Base-by-base conservation (phyloP, 345 rosid species). In the Salix caprea region DNA sequence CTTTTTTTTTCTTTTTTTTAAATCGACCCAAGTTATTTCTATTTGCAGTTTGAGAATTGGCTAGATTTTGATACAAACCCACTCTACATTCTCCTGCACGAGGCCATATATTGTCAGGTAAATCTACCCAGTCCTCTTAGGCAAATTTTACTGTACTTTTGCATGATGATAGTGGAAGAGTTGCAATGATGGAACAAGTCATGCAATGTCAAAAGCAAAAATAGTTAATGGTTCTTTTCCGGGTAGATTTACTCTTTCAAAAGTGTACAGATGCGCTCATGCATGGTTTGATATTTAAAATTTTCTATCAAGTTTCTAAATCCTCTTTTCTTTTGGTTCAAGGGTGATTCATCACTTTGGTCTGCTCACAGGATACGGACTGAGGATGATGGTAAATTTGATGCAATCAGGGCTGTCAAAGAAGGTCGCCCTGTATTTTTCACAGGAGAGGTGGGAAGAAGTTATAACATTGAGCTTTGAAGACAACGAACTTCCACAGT, bases 31-130 rank as follows among this genome's bases (percentile, higher is more conserved):
- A 68, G 69, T 74, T 54, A 34, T 74, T 75, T 72, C 15, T 18
- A 60, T 60, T 6, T 82, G 86, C 91, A 96, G 98, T 87, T 88
- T 77, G 94, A 93, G 78, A 91, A 64, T 77, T 93, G 92, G 91
- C 84, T 88, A 74, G 77, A 77, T 76, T 93, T 91, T 74, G 92
- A 87, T 77, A 86, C 94, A 78, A 96, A 93, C 71, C 99, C 99
- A 70, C 98, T 93, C 62, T 92, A 81, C 67, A 96, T 92, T 79
- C 79, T 93, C 76, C 86, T 93, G 67, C 98, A 96, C 0, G 99
- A 93, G 84, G 32, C 94, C 56, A 90, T 91, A 76, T 96, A 91
- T 81, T 93, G 98, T 78, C 97, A 93, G 90, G 99, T 92, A 82
- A 64, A 70, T 60, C 67, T 67, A 6, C 83, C 12, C 48, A 39